A percentile compares a stretch with the other conserved stretches of the same genome.
These are phyloP conservation scores for Loxodes magnus DNA, from an alignment of 73 alveolate species.

Conservation along the genomic window DNA sequence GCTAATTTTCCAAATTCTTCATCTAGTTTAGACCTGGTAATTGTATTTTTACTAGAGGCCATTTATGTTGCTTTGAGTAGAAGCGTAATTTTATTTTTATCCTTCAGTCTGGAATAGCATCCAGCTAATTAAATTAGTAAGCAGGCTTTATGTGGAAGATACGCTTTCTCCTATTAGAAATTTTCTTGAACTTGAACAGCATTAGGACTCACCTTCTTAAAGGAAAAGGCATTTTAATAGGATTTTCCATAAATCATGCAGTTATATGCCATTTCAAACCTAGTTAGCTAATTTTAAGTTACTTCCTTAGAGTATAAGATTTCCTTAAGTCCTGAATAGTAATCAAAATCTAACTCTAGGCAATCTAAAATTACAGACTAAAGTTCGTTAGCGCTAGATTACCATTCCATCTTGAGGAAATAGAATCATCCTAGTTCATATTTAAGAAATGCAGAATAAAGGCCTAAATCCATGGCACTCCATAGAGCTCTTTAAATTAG, in stretches of 20 bases:
- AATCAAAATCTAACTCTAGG: conserved; percentile 6
- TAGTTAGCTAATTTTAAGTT: neutral
- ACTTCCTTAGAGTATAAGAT: neutral
- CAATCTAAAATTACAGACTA: conserved; percentile 24
- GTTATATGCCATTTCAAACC: neutral
- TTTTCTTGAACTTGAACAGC: conserved; percentile 3
- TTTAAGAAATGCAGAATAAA: conserved; percentile 35
- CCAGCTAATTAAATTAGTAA: conserved; percentile 42
- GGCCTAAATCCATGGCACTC: conserved; percentile 14
- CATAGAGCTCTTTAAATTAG: conserved; percentile 21
- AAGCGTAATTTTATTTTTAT: conserved; percentile 4
- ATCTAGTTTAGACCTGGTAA: conserved; percentile 33
- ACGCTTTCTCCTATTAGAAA: conserved; percentile 30
- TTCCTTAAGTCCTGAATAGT: conserved; percentile 18
- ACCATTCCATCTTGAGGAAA: conserved; percentile 30
- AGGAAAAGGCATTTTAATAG: too few relatives aligned
- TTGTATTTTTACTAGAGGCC: conserved; percentile 20
- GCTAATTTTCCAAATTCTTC: conserved; percentile 44
- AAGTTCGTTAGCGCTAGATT: conserved; percentile 14
- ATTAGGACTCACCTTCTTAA: neutral
- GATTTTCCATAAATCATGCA: neutral
- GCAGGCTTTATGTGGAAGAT: conserved; percentile 43
- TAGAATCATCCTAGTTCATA: conserved; percentile 53
- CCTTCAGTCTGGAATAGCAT: conserved; percentile 23
- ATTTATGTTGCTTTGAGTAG: conserved; percentile 25